Evolutionary conservation across 306 rosid species (phyloP), one percentile per base, ranked within the genome.

Genomic region (Prunus persica): DNA sequence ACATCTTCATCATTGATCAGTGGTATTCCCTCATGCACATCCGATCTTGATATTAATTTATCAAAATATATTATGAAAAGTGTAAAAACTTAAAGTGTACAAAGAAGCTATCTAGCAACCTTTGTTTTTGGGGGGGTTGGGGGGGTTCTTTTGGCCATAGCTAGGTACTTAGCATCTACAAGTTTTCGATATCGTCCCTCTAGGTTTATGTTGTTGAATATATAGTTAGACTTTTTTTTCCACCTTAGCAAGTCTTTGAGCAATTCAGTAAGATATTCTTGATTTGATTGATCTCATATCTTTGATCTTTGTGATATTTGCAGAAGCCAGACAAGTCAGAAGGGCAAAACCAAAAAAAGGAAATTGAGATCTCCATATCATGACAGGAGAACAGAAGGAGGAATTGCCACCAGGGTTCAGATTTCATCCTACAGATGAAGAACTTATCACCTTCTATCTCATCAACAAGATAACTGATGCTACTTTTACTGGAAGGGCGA

Each of bases 351-450:
- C 22, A 6, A 38, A 32, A 32, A 71, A 14, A 72, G 41, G 52
- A 38, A 22, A 5, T 14, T 63, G 11, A 7, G 19, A 16, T 63
- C 73, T 54, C 51, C 68, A 25, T 67, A 75, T 65, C 51, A 84
- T 82, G 77, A 83, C 67, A 28, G 45, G 45, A 81, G 74, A 84
- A 81, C 58, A 52, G 32, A 65, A 87, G 50, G 94, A 90, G 81
- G 89, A 84, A 52, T 84, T 95, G 78, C 98, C 97, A 4, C 96
- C 95, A 0, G 98, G 98, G 14, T 94, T 94, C 71, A 87, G 98
- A 67, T 94, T 94, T 82, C 97, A 95, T 81, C 98, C 98, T 0
- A 86, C 96, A 0, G 98, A 95, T 70, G 98, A 95, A 88, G 98
- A 95, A 76, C 88, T 95, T 32, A 84, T 95, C 49, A 87, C 92